Evolutionary conservation across 2,329 filamentous ascomycete genomes (phyloP).

Genomic region (Myriosclerotinia curreyana): DNA sequence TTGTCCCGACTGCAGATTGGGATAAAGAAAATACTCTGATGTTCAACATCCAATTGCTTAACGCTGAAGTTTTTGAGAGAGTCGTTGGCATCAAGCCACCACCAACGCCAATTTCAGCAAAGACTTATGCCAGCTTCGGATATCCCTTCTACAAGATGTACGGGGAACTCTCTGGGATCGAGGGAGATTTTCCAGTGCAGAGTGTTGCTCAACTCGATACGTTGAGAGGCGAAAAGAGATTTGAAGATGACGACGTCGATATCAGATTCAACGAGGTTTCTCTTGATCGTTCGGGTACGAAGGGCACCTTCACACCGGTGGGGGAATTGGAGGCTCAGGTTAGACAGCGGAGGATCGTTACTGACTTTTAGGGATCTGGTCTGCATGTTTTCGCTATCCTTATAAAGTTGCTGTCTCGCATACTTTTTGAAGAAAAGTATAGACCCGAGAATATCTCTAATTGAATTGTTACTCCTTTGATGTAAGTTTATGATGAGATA

Average conservation of each 20-base stretch:
- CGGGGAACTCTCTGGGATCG: neutral
- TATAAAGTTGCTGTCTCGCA: no score
- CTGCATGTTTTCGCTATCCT: no score
- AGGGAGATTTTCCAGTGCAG: constrained; percentile 4
- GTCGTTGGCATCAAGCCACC: constrained; percentile 1
- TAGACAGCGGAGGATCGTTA: neutral
- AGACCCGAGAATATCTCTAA: no score
- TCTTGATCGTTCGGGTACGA: neutral
- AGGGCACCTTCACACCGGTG: neutral
- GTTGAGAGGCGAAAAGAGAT: neutral
- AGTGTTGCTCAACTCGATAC: neutral
- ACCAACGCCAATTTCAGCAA: neutral
- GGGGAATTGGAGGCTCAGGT: neutral
- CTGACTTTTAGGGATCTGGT: neutral
- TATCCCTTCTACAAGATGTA: neutral
- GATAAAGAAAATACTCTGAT: neutral
- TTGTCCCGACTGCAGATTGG: neutral
- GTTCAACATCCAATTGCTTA: constrained; percentile 17
- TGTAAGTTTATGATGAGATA: no score
- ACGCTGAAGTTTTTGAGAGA: neutral
- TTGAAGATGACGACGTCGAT: neutral
- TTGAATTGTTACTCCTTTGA: no score
- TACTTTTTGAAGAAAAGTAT: no score
- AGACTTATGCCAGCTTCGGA: neutral
- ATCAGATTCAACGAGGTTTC: neutral